phyloP scores from a whole-genome alignment of 805 yeast genomes.

The Peterozyma xylosa region DNA sequence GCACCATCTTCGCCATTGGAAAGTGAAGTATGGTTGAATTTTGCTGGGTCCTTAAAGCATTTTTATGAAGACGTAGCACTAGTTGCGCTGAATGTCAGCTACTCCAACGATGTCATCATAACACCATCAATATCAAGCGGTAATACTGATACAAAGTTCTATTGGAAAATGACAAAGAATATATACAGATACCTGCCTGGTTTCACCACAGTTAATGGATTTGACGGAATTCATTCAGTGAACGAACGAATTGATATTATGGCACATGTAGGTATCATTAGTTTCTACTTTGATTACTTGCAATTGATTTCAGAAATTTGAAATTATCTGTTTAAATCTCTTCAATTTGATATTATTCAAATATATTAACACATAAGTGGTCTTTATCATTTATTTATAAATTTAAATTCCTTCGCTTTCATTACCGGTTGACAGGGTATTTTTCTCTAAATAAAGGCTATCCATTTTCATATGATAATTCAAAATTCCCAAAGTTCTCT shows the following conservation, averaged over 20 bases:
- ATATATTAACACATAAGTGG: no score
- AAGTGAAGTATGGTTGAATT: constrained; percentile 28
- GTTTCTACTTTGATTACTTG: constrained; percentile 47
- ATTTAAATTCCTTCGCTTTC: no score
- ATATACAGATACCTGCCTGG: constrained; percentile 55
- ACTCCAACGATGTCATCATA: constrained; percentile 26
- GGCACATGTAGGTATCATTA: constrained; percentile 50
- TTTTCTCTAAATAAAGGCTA: no score
- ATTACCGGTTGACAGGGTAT: no score
- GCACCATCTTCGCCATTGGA: constrained; percentile 32
- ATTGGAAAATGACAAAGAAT: constrained; percentile 49
- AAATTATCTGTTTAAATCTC: no score
- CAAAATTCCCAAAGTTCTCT: no score
- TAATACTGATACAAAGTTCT: constrained; percentile 58
- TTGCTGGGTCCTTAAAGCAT: constrained; percentile 49
- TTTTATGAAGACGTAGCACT: constrained; percentile 44
- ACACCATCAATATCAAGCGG: constrained; percentile 59
- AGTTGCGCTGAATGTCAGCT: constrained; percentile 11
- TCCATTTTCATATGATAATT: no score
- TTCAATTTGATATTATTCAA: no score
- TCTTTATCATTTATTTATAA: no score
- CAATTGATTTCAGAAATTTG: constrained; percentile 13
- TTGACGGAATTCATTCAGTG: constrained; percentile 50
- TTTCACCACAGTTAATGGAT: constrained; percentile 26
- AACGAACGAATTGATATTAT: constrained; percentile 50